phyloP scores from a whole-genome alignment of 805 yeast genomes.

The Jamesozyma hellenica region DNA sequence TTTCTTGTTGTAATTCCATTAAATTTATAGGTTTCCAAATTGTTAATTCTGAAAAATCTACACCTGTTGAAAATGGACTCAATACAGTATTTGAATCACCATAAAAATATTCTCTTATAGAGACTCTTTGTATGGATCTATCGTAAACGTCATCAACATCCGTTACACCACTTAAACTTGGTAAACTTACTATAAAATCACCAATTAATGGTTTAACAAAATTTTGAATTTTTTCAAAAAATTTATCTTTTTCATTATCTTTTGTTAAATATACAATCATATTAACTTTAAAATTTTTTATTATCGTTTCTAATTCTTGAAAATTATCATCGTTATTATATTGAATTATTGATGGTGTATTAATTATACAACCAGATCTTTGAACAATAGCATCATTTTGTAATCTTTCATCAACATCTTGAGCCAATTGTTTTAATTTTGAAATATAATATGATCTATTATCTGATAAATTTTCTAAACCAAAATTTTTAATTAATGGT shows the following conservation, averaged over 20 bases:
- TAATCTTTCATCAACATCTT: constrained; percentile 31
- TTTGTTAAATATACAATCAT: constrained; percentile 15
- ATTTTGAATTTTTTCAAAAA: constrained; percentile 10
- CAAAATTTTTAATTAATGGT: constrained; percentile 76
- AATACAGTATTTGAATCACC: constrained; percentile 58
- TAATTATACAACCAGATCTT: constrained; percentile 27
- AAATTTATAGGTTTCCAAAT: constrained; percentile 47
- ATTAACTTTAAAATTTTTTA: constrained; percentile 16
- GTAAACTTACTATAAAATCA: constrained; percentile 42
- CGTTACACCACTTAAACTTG: constrained; percentile 67
- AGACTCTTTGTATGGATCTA: constrained; percentile 62
- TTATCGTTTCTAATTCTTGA: constrained; percentile 11
- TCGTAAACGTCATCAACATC: constrained; percentile 60
- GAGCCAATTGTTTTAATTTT: constrained; percentile 39
- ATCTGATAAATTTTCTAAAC: constrained; percentile 48
- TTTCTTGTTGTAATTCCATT: constrained; percentile 15
- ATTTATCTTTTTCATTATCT: constrained; percentile 6
- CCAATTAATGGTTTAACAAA: constrained; percentile 7
- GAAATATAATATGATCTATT: constrained; percentile 43
- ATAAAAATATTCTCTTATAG: constrained; percentile 82
- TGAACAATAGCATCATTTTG: constrained; percentile 23
- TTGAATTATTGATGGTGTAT: constrained; percentile 22
- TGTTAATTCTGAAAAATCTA: constrained; percentile 48
- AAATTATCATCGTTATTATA: constrained; percentile 11
- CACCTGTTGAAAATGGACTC: constrained; percentile 79